These are phyloP conservation scores for Starmerella asiatica DNA, from an alignment of 805 yeast genomes.

Conservation along the genomic window DNA sequence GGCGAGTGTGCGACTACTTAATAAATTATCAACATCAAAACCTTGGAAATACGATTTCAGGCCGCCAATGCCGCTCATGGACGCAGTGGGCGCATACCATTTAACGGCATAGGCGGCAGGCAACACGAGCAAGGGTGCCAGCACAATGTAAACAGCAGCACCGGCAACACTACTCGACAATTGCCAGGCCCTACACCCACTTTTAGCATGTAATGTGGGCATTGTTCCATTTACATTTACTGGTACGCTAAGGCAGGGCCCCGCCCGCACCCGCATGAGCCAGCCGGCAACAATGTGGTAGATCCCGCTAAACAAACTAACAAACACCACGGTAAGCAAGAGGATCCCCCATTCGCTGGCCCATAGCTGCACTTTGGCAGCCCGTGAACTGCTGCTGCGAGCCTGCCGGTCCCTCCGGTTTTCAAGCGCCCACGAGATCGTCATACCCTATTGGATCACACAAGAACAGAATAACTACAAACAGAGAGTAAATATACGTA, in stretches of 20 bases:
- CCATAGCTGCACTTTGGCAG: slow-evolving; percentile 5
- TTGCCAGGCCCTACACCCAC: slow-evolving; percentile 18
- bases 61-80: slow-evolving; percentile 60
- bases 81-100: slow-evolving; percentile 29
- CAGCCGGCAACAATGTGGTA: slow-evolving; percentile 28
- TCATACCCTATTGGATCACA: no score
- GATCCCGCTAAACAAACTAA: slow-evolving; percentile 58
- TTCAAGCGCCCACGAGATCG: no score
- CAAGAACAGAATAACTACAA: no score
- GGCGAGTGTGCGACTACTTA: slow-evolving; percentile 40
- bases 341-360: slow-evolving; percentile 46
- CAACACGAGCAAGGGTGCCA: slow-evolving; percentile 31
- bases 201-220: no score
- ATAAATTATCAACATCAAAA: slow-evolving; percentile 38
- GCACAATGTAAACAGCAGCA: slow-evolving; percentile 29
- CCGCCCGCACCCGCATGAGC: slow-evolving; percentile 59
- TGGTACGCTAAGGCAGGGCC: slow-evolving; percentile 40
- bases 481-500: no score
- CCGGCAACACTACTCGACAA: slow-evolving; percentile 21
- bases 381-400: no score
- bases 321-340: slow-evolving; percentile 59
- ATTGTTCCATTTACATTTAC: no score
- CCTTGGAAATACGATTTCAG: slow-evolving; percentile 59
- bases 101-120: slow-evolving; percentile 28
- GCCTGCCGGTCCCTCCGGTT: no score